Conservation (phyloP, 192 early-diverging fungal species). For the Dissophora globulifera region DNA sequence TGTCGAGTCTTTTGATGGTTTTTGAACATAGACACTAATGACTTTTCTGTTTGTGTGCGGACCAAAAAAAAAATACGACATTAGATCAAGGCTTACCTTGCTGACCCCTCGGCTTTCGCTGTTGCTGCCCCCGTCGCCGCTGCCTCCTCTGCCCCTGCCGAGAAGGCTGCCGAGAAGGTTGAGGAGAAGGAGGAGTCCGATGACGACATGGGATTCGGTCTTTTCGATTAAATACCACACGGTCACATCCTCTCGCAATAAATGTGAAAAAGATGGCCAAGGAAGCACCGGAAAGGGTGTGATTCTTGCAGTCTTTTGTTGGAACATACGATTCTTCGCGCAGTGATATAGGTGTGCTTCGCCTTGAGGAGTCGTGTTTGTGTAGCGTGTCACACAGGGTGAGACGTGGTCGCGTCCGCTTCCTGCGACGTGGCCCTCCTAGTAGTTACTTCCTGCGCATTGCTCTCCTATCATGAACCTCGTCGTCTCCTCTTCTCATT, state of each 20-base stretch:
- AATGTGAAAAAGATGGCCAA: slow-evolving; percentile 18
- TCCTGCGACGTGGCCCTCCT: too few relatives aligned
- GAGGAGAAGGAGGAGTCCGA: slow-evolving; percentile 86
- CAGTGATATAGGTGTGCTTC: too few relatives aligned
- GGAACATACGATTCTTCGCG: slow-evolving; percentile 43
- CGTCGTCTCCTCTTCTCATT: too few relatives aligned
- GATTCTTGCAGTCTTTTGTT: slow-evolving; percentile 44
- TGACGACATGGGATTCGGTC: slow-evolving; percentile 94
- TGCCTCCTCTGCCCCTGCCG: slow-evolving; percentile 66
- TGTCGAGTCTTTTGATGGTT: too few relatives aligned
- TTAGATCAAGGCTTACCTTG: slow-evolving; percentile 94
- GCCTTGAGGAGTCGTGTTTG: too few relatives aligned
- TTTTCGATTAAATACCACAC: slow-evolving; percentile 84
- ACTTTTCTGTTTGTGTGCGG: neutral
- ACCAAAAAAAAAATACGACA: neutral
- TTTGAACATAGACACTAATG: too few relatives aligned
- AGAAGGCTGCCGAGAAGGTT: slow-evolving; percentile 66
- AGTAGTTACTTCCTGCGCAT: too few relatives aligned
- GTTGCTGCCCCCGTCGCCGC: slow-evolving; percentile 82
- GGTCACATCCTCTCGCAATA: slow-evolving; percentile 19
- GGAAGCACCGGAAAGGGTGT: slow-evolving; percentile 38
- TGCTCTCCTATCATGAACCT: too few relatives aligned
- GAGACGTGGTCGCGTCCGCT: too few relatives aligned
- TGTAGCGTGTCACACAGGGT: too few relatives aligned
- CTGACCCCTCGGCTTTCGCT: slow-evolving; percentile 90